Base-by-base conservation (phyloP, 2,329 filamentous ascomycete species). In the Chaetomiaceae sp. region DNA sequence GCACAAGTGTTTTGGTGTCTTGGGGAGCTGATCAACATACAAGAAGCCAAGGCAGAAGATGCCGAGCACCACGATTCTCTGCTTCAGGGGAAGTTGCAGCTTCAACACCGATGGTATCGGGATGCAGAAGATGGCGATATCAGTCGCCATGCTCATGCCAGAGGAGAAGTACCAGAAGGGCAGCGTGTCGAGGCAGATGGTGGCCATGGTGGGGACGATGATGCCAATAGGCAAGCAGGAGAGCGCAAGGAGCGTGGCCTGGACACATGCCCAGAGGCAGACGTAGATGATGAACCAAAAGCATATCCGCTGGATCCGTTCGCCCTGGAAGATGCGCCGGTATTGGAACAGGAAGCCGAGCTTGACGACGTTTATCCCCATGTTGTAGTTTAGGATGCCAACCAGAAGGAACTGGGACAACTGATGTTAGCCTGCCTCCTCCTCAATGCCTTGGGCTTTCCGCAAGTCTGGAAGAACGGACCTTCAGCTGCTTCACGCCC, bases 261-360 rank as follows among this genome's bases (percentile, higher is more conserved):
- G 64, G 3, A 59, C 43, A 20, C 50, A 44, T 9, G 63, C 59
- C 65, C 65, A 67, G 35, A 58, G 8, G 20, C 54, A 49, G 31
- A 66, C 62, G 41, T 55, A 58, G 34, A 60, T 45, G 13, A 66
- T 59, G n/a, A 58, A 51, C 53, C 60, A 61, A n/a, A 61, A 55
- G 53, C 64, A 66, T 31, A 64, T 46, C 41, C 48, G 53, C n/a
- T 60, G 60, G 6, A 63, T 49, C 0, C 27, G 23, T 3, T 35
- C 35, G 12, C 55, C 53, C 14, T 60, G 55, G 43, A 67, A 67
- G 40, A 67, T 64, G 27, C 64, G 63, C 42, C 62, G 61, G 49
- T 66, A 67, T 45, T 66, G 65, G 42, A 65, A 55, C n/a, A 66
- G 53, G 45, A 67, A 64, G 6, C 61, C 63, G 1, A 66, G 55